These are phyloP conservation scores for Candida suzukii DNA, from an alignment of 805 yeast species.

Conservation along the genomic window DNA sequence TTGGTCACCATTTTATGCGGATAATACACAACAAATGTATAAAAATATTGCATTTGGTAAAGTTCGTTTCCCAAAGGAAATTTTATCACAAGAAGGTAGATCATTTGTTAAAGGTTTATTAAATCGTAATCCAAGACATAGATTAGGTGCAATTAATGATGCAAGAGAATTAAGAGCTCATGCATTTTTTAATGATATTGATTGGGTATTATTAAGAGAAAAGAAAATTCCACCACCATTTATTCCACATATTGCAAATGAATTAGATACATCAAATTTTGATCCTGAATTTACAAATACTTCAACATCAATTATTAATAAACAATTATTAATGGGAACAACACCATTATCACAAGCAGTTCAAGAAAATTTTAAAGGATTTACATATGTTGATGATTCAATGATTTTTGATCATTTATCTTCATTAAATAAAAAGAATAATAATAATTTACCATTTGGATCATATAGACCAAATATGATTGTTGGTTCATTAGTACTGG, in stretches of 20 bases:
- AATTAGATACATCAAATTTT: conserved; percentile 92
- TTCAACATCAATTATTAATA: conserved; percentile 73
- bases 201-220: conserved; percentile 73
- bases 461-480: conserved; percentile 30
- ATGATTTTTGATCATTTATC: conserved; percentile 80
- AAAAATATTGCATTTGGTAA: conserved; percentile 98
- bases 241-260: conserved; percentile 86
- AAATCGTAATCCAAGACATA: conserved; percentile 92
- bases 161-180: conserved; percentile 91
- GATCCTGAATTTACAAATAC: conserved; percentile 97
- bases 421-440: conserved; percentile 25
- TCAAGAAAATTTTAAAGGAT: conserved; percentile 95
- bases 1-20: conserved; percentile 98
- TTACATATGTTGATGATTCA: conserved; percentile 92
- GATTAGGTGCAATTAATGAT: conserved; percentile 86
- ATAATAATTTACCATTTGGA: conserved; percentile 27
- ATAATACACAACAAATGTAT: conserved; percentile 97
- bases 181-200: conserved; percentile 85
- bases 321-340: conserved; percentile 54
- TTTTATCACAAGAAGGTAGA: conserved; percentile 86
- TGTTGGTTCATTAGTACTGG: conserved; percentile 71
- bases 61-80: conserved; percentile 95
- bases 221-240: conserved; percentile 94
- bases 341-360: conserved; percentile 92
- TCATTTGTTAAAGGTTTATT: conserved; percentile 91